Base-by-base conservation (phyloP, 2,329 filamentous ascomycete genomes). In the Phaeosphaeriaceae sp. region DNA sequence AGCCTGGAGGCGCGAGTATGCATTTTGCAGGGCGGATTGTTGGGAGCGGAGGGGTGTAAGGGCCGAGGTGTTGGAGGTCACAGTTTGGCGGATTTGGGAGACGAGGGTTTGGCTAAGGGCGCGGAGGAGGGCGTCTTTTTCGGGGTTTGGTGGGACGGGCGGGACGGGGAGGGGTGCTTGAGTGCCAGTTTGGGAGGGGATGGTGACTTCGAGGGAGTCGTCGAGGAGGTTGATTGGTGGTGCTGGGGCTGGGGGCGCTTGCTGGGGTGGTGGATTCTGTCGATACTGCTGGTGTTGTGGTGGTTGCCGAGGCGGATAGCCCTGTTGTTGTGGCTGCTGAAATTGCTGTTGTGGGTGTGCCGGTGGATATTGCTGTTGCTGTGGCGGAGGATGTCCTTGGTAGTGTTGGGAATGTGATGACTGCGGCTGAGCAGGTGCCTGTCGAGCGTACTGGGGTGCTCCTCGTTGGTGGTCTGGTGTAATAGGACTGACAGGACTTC, bases 81-180 rank as follows among this genome's bases (percentile, higher is more conserved):
- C 85, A 53, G 88, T 89, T 48, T 85, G 85, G 60, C 88, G 87
- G 17, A 93, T 88, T 61, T 91, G 88, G 41, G 86, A 81, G 54
- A 88, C 83, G 2, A 98, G 82, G 0, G 88, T 86, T 55, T 85
- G 82, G 36, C 89, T 92, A 27, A 98, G 85, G 46, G 93, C 90
- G 53, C 86, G 85, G 2, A 97, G 84, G 17, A 98, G 86, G 20
- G 91, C 89, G 76, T 98, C 93, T 75, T 97, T 97, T 78, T 98
- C 92, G 0, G 95, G 95, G 70, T 99, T 99, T 0, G 93, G 93
- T 0, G 95, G 94, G 31, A 97, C 92, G 0, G 94, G 93, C 0
- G 95, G 94, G 0, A 92, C 87, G 6, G 89, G 84, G 7, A 88
- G 74, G 21, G 84, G 80, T 25, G 68, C 50, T 79, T 84, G 24